Conservation (phyloP, 2,329 filamentous ascomycete species). For the Beauveria pseudobassiana region DNA sequence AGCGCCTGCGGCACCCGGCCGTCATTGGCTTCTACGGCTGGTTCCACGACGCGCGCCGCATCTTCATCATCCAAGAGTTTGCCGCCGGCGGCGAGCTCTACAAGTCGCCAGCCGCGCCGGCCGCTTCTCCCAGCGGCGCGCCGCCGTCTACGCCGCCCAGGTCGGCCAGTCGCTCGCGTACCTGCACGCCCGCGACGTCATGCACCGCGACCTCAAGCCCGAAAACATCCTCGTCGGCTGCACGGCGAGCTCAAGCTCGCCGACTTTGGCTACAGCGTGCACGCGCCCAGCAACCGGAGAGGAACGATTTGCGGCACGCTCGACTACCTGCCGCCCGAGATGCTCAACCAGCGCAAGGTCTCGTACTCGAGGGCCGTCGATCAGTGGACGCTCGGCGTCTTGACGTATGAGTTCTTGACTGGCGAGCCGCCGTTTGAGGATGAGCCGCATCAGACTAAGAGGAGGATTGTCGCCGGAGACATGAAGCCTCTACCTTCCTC, state of each 20-base stretch:
- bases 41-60: constrained; percentile 81
- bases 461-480: constrained; percentile 16
- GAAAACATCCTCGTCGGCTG: constrained; percentile 26
- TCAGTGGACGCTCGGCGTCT: constrained; percentile 19
- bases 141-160: constrained; percentile 78
- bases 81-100: constrained; percentile 80
- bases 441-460: constrained; percentile 14
- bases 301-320: constrained; percentile 21
- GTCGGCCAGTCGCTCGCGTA: constrained; percentile 81
- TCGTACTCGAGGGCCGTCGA: constrained; percentile 17
- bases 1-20: constrained; percentile 80
- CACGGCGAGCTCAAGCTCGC: constrained; percentile 23
- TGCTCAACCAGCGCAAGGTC: constrained; percentile 13
- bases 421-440: constrained; percentile 21
- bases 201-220: constrained; percentile 74
- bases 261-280: constrained; percentile 24
- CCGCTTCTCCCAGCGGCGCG: constrained; percentile 77
- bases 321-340: constrained; percentile 23
- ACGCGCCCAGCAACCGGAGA: constrained; percentile 18
- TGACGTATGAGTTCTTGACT: constrained; percentile 20
- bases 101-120: constrained; percentile 72
- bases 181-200: constrained; percentile 83
- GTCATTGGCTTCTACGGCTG: constrained; percentile 76
- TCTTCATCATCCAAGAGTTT: constrained; percentile 82
- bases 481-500: constrained; percentile 17